These are phyloP conservation scores for Austroboletus eburneus DNA, from an alignment of 768 basidiomycete genomes.

Conservation along the genomic window DNA sequence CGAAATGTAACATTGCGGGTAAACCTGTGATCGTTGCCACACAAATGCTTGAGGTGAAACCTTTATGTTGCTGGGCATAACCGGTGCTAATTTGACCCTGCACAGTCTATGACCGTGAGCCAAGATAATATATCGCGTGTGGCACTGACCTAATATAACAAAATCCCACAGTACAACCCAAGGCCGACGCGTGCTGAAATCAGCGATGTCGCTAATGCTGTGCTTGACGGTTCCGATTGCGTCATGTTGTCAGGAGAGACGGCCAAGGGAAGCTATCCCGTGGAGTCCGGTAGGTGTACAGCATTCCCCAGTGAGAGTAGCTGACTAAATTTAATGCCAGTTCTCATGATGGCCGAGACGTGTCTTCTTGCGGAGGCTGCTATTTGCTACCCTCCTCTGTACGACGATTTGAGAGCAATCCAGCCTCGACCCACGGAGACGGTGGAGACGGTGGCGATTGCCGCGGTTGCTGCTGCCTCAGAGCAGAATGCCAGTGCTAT, in stretches of 20 bases:
- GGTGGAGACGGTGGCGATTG: slow-evolving; percentile 92
- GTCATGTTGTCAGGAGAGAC: slow-evolving; percentile 99
- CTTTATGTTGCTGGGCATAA: too few relatives aligned
- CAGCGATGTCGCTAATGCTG: slow-evolving; percentile 98
- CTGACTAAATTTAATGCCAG: slow-evolving; percentile 36
- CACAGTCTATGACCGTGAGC: slow-evolving; percentile 87
- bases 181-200: slow-evolving; percentile 98
- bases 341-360: slow-evolving; percentile 99
- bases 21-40: slow-evolving; percentile 99
- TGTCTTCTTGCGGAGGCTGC: slow-evolving; percentile 94
- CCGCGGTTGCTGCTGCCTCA: slow-evolving; percentile 90
- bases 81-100: not conserved
- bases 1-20: slow-evolving; percentile 96
- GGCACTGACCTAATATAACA: slow-evolving; percentile 1
- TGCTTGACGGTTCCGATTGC: slow-evolving; percentile 97
- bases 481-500: slow-evolving; percentile 96
- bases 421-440: slow-evolving; percentile 90
- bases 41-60: slow-evolving; percentile 95
- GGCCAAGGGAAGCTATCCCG: slow-evolving; percentile 94
- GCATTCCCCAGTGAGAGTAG: not conserved
- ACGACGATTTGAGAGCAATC: slow-evolving; percentile 78
- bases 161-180: slow-evolving; percentile 82
- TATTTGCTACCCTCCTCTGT: slow-evolving; percentile 92
- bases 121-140: not conserved
- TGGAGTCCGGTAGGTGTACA: slow-evolving; percentile 74